Conservation (phyloP, 768 basidiomycete species). For the Rhizopogon vinicolor region DNA sequence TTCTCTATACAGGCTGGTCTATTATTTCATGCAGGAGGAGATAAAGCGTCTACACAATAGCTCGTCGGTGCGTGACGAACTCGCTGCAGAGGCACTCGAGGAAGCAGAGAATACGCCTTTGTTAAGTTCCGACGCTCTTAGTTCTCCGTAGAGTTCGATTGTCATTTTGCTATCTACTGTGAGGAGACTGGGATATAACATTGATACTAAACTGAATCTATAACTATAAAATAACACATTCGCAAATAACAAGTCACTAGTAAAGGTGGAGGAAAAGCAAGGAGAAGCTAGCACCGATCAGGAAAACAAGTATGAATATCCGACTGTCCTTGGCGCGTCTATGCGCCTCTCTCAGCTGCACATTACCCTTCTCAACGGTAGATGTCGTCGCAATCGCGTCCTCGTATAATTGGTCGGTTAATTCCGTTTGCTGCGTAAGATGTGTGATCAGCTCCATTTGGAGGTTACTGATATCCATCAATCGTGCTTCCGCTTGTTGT, state of each 20-base stretch:
- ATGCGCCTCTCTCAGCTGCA: conserved; percentile 85
- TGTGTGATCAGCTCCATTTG: conserved; percentile 91
- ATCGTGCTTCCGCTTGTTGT: conserved; percentile 84
- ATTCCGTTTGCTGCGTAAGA: conserved; percentile 83
- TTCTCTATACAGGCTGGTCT: conserved; percentile 51
- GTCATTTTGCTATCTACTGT: no score
- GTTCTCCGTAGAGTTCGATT: background rate
- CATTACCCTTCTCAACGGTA: conserved; percentile 85
- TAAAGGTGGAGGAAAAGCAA: conserved; percentile 93
- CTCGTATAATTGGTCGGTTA: conserved; percentile 91
- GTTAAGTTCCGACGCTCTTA: conserved; percentile 21
- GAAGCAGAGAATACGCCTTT: conserved; percentile 61
- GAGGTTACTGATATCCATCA: conserved; percentile 89
- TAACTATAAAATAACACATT: conserved; percentile 3
- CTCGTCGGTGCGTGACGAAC: conserved; percentile 44
- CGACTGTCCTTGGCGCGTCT: conserved; percentile 83
- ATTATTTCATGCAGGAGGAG: conserved; percentile 57
- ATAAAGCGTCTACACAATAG: conserved; percentile 50
- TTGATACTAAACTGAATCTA: background rate
- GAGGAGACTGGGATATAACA: background rate
- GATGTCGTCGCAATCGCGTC: conserved; percentile 87
- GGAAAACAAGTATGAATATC: conserved; percentile 86
- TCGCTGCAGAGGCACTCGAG: conserved; percentile 57
- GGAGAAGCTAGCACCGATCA: conserved; percentile 88
- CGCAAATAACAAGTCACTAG: conserved; percentile 29